Conservation (phyloP, 495 filamentous ascomycete species). For the Tricharina praecox region DNA sequence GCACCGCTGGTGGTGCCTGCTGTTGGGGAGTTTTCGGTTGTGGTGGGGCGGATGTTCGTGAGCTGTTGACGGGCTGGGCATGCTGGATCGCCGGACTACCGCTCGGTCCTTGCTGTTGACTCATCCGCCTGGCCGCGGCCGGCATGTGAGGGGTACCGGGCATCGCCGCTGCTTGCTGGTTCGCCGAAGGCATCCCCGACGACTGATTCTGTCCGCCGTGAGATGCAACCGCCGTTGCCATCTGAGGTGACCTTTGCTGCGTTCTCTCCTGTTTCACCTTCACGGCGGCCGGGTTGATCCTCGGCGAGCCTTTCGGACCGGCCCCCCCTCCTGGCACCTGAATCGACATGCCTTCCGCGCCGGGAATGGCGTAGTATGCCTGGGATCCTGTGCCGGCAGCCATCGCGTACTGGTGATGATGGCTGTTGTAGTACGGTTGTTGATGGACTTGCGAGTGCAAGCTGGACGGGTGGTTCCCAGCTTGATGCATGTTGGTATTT, state of each 20-base stretch:
- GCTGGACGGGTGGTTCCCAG: slow-evolving; percentile 22
- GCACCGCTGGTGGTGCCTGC: slow-evolving; percentile 8
- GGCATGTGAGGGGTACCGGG: slow-evolving; percentile 3
- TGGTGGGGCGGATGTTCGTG: slow-evolving; percentile 26
- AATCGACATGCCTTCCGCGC: slow-evolving; percentile 11
- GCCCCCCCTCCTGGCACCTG: slow-evolving; percentile 2
- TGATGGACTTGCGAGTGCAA: slow-evolving; percentile 15
- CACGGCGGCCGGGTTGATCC: slow-evolving; percentile 15
- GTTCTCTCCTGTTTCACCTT: slow-evolving; percentile 24
- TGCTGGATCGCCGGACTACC: slow-evolving; percentile 26
- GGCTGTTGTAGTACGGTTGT: slow-evolving; percentile 14
- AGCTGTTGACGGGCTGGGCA: slow-evolving; percentile 22
- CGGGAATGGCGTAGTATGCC: slow-evolving; percentile 9
- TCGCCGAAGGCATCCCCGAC: background rate
- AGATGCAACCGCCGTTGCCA: slow-evolving; percentile 19
- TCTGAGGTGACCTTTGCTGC: slow-evolving; percentile 23
- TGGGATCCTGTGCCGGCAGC: background rate
- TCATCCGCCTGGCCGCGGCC: slow-evolving; percentile 21
- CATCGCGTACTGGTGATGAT: background rate
- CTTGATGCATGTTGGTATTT: slow-evolving; percentile 21
- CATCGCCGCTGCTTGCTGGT: slow-evolving; percentile 13
- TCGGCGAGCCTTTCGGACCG: slow-evolving; percentile 21
- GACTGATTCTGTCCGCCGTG: slow-evolving; percentile 19
- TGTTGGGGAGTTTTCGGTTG: slow-evolving; percentile 25
- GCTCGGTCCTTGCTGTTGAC: slow-evolving; percentile 23